Percentiles rank a stretch among this genome's conserved stretches.
Conservation (phyloP, 345 rosid genomes). For the Zanthoxylum bungeanum region DNA sequence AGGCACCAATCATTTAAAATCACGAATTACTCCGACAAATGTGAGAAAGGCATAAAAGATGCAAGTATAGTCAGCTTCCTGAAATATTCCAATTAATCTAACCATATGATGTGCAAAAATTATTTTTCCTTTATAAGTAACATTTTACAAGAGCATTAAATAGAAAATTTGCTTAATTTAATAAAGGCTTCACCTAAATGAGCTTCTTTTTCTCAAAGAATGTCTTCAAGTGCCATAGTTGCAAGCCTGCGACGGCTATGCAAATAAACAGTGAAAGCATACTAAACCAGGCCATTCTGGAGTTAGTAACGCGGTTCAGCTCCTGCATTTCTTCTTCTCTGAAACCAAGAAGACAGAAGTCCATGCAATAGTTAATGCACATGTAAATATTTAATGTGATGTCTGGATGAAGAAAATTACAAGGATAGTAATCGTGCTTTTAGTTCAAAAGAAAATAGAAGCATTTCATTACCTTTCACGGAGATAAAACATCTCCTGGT, state of each 20-base stretch:
- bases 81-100: slow-evolving; percentile 5
- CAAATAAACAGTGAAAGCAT: slow-evolving; percentile 68
- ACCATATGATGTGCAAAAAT: background rate
- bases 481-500: slow-evolving; percentile 78
- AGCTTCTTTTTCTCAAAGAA: slow-evolving; percentile 96
- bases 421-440: background rate
- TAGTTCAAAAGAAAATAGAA: background rate
- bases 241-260: slow-evolving; percentile 84
- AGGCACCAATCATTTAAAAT: background rate
- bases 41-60: background rate
- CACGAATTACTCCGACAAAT: no score
- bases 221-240: slow-evolving; percentile 83
- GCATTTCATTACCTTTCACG: slow-evolving; percentile 65
- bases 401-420: background rate
- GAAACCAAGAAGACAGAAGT: slow-evolving; percentile 18
- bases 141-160: slow-evolving; percentile 17
- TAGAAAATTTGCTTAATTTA: background rate
- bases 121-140: slow-evolving; percentile 2
- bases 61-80: background rate
- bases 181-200: slow-evolving; percentile 35
- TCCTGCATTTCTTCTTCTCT: slow-evolving; percentile 97
- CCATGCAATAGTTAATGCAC: background rate
- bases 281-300: slow-evolving; percentile 80
- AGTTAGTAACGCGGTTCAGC: slow-evolving; percentile 61
- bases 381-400: no score